A percentile compares a stretch with the other conserved stretches of the same genome.
phyloP scores from a whole-genome alignment of 805 yeast species.

The Dipodascopsis tothii region DNA sequence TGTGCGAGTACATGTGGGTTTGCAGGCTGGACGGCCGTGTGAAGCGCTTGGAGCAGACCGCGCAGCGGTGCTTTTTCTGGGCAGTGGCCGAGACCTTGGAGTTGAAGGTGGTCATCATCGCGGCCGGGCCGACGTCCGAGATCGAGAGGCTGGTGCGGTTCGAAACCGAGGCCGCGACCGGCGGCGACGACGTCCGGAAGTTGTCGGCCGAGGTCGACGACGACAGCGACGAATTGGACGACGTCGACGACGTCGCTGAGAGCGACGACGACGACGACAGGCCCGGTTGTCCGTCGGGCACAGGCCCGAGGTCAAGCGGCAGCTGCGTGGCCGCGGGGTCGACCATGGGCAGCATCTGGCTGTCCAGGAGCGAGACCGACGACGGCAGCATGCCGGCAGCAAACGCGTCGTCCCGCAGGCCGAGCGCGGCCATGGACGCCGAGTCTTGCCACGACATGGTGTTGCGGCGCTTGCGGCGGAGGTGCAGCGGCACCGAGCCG shows the following conservation, averaged over 20 bases:
- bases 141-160: neutral
- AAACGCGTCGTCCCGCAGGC: neutral
- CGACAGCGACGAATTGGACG: neutral
- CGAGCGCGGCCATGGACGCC: neutral
- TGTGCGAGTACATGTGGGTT: slow-evolving; percentile 74
- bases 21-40: slow-evolving; percentile 75
- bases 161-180: neutral
- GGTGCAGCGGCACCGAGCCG: slow-evolving; percentile 8
- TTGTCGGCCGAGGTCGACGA: neutral
- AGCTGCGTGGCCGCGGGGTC: neutral
- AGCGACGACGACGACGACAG: neutral
- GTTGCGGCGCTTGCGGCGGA: slow-evolving; percentile 2
- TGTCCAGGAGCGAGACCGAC: neutral
- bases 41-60: slow-evolving; percentile 64
- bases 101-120: slow-evolving; percentile 21
- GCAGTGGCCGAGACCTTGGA: slow-evolving; percentile 16
- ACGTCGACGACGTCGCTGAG: neutral
- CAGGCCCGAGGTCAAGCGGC: too few species aligned
- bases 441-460: neutral
- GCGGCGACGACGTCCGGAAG: neutral
- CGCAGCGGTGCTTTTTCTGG: slow-evolving; percentile 30
- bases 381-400: neutral
- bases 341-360: neutral
- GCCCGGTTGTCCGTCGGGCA: neutral
- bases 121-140: neutral